Evolutionary conservation across 176 grass and related monocot genomes (phyloP).

Genomic region (Aechmea fasciata): DNA sequence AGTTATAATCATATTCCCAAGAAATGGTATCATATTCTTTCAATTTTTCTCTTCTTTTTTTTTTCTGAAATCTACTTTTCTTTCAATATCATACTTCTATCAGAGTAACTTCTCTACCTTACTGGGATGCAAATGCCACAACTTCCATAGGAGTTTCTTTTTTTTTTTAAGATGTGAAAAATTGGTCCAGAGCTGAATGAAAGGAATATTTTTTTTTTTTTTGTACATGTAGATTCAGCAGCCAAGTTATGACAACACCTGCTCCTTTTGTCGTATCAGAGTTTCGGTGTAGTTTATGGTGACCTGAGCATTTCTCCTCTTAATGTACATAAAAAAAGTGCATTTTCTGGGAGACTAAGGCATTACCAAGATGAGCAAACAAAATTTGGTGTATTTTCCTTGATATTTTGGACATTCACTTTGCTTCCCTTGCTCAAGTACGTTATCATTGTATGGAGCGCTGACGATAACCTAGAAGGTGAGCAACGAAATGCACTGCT

Average conservation of each 20-base stretch:
- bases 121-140: too few relatives aligned
- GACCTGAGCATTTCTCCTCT: slow-evolving; percentile 53
- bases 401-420: slow-evolving; percentile 64
- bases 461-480: slow-evolving; percentile 64
- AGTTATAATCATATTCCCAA: too few relatives aligned
- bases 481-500: slow-evolving; percentile 2
- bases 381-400: slow-evolving; percentile 50
- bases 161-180: too few relatives aligned
- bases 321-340: slow-evolving; percentile 39
- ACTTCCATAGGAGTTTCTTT: too few relatives aligned
- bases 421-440: slow-evolving; percentile 54
- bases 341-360: slow-evolving; percentile 32
- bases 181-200: neutral
- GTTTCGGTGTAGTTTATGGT: slow-evolving; percentile 67
- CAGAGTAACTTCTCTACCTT: too few relatives aligned
- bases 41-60: too few relatives aligned
- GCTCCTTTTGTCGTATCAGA: slow-evolving; percentile 52
- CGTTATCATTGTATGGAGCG: slow-evolving; percentile 42
- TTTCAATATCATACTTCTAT: too few relatives aligned
- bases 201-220: too few relatives aligned
- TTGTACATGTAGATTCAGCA: slow-evolving; percentile 28
- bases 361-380: slow-evolving; percentile 31
- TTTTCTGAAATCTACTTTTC: too few relatives aligned
- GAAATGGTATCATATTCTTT: too few relatives aligned
- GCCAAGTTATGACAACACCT: slow-evolving; percentile 35